Conservation (phyloP, 2,329 filamentous ascomycete genomes). For the Trichoderma koningii region DNA sequence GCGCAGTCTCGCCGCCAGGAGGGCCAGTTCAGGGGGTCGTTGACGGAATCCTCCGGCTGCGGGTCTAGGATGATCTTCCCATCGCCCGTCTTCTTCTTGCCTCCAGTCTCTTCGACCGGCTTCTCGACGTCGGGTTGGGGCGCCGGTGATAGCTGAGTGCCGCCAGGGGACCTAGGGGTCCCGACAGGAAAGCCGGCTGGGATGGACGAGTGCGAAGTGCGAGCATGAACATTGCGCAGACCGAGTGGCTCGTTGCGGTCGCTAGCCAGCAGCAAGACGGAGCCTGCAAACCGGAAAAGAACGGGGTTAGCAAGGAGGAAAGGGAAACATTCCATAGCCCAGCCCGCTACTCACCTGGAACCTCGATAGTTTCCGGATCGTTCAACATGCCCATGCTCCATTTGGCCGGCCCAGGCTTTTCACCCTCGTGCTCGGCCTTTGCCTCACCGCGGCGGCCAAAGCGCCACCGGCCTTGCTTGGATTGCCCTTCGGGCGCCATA, state of each 20-base stretch:
- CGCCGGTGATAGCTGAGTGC: conserved; percentile 26
- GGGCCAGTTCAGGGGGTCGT: conserved; percentile 93
- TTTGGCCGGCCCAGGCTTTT: conserved; percentile 37
- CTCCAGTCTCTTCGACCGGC: conserved; percentile 34
- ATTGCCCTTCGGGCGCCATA: conserved; percentile 10
- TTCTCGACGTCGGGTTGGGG: conserved; percentile 22
- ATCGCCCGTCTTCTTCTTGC: conserved; percentile 76
- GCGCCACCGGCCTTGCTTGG: conserved; percentile 11
- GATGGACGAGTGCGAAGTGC: conserved; percentile 61
- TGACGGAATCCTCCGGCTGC: conserved; percentile 85
- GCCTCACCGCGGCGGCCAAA: conserved; percentile 18
- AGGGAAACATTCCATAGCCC: no score
- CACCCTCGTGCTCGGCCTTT: not conserved
- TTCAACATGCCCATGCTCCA: conserved; percentile 81
- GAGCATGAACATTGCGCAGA: conserved; percentile 57
- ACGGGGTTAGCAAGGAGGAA: not conserved
- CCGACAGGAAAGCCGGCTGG: conserved; percentile 49
- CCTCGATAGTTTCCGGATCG: conserved; percentile 78
- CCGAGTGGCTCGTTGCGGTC: conserved; percentile 62
- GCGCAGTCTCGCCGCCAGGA: conserved; percentile 77
- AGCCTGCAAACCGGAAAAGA: conserved; percentile 46
- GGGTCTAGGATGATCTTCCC: conserved; percentile 86
- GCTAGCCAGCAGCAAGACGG: conserved; percentile 58
- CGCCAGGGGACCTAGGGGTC: conserved; percentile 37
- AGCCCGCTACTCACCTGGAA: conserved; percentile 65